phyloP scores from a whole-genome alignment of 2,329 filamentous ascomycete species.

The Parastagonospora avenae region DNA sequence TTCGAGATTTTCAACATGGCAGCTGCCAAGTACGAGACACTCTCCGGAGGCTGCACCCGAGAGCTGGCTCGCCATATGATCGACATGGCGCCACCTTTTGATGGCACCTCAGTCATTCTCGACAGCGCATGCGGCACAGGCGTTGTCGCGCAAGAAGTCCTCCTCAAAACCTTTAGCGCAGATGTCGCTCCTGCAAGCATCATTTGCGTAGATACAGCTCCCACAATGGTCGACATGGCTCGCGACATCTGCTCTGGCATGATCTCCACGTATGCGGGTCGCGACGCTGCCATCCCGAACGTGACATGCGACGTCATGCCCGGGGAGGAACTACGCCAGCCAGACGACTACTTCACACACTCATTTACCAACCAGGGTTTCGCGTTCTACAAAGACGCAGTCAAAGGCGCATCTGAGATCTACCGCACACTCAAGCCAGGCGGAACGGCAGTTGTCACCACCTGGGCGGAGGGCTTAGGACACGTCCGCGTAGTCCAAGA shows the following conservation, averaged over 20 bases:
- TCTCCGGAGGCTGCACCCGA: slow-evolving; percentile 20
- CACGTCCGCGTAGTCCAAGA: slow-evolving; percentile 4
- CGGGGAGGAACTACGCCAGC: slow-evolving; percentile 17
- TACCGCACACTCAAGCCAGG: slow-evolving; percentile 44
- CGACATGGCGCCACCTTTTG: slow-evolving; percentile 14
- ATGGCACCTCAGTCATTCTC: slow-evolving; percentile 16
- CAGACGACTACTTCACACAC: slow-evolving; percentile 43
- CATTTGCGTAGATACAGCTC: slow-evolving; percentile 10
- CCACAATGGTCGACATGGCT: slow-evolving; percentile 14
- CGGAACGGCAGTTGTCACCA: slow-evolving; percentile 41
- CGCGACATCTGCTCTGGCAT: neutral
- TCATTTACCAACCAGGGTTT: slow-evolving; percentile 49
- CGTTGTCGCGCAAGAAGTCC: slow-evolving; percentile 23
- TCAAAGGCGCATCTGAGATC: slow-evolving; percentile 33
- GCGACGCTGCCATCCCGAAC: neutral
- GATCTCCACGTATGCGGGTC: neutral
- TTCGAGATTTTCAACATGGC: neutral
- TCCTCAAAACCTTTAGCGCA: slow-evolving; percentile 5
- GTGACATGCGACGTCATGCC: neutral
- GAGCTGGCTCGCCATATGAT: slow-evolving; percentile 19
- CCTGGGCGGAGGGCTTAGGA: slow-evolving; percentile 14
- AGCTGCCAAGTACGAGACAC: slow-evolving; percentile 14
- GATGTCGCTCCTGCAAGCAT: slow-evolving; percentile 3
- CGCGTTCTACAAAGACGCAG: slow-evolving; percentile 39
- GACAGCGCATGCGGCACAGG: slow-evolving; percentile 37